These are phyloP conservation scores for Diaporthe aspalathi DNA, from an alignment of 2,329 filamentous ascomycete genomes.

Conservation along the genomic window DNA sequence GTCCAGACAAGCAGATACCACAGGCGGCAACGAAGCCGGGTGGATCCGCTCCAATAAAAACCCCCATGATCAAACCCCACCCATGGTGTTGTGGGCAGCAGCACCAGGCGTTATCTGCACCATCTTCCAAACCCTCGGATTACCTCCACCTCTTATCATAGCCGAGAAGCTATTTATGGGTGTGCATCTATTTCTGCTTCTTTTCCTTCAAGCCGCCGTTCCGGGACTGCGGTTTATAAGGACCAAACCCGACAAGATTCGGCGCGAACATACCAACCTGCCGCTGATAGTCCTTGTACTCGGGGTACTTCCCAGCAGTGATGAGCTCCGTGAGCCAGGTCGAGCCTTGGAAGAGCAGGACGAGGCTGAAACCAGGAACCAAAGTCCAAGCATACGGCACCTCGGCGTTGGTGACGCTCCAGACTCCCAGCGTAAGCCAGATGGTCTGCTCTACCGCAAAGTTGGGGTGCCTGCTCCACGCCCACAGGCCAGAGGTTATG, in stretches of 20 bases:
- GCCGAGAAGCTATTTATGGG: neutral
- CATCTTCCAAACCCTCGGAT: neutral
- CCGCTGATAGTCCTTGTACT: conserved; percentile 86
- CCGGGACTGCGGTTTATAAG: conserved; percentile 56
- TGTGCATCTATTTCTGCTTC: conserved; percentile 55
- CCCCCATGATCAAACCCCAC: neutral
- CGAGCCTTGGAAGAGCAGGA: conserved; percentile 88
- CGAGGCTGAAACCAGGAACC: conserved; percentile 74
- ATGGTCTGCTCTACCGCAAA: conserved; percentile 92
- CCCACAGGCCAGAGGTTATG: conserved; percentile 84
- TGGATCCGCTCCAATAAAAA: neutral
- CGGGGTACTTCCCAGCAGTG: conserved; percentile 83
- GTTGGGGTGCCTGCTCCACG: conserved; percentile 91
- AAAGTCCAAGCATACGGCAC: conserved; percentile 83
- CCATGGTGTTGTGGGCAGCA: neutral
- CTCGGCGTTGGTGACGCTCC: conserved; percentile 81
- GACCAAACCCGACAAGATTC: conserved; percentile 50
- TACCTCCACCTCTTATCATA: neutral
- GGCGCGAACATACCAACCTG: conserved; percentile 88
- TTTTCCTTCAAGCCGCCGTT: conserved; percentile 63
- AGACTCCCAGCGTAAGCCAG: conserved; percentile 90
- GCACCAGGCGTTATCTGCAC: neutral
- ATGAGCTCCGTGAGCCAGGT: conserved; percentile 89
- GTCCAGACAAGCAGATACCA: neutral
- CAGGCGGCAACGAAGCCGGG: neutral